These are phyloP conservation scores for Schizothecium vesticola DNA, from an alignment of 495 filamentous ascomycete genomes.

Conservation along the genomic window DNA sequence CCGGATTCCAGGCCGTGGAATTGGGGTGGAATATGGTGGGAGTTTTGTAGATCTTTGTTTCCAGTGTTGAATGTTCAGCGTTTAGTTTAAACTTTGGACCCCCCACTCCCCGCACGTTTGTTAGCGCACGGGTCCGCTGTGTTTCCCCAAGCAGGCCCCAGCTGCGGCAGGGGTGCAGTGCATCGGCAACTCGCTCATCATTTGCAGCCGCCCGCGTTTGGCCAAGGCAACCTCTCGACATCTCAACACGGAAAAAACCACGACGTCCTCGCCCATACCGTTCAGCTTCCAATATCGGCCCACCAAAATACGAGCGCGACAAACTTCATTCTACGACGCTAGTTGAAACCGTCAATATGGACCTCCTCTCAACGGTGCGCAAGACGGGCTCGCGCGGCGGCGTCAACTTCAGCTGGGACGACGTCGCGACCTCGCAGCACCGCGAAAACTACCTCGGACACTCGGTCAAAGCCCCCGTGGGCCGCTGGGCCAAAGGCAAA, in stretches of 20 bases:
- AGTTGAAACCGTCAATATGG: constrained; percentile 55
- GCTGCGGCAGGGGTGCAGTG: background rate
- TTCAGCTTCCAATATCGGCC: background rate
- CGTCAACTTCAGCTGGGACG: constrained; percentile 92
- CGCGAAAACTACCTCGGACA: constrained; percentile 98
- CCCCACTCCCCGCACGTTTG: background rate
- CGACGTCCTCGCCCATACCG: background rate
- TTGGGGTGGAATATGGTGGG: no score
- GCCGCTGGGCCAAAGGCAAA: constrained; percentile 87
- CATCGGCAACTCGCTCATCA: background rate
- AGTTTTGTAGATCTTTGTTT: no score
- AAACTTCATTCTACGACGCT: background rate
- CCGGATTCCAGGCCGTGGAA: background rate
- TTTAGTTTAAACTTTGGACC: background rate
- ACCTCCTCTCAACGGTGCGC: constrained; percentile 85
- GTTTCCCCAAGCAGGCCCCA: background rate
- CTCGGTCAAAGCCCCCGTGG: constrained; percentile 90
- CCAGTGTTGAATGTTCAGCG: background rate
- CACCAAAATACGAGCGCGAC: background rate
- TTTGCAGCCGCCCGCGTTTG: background rate
- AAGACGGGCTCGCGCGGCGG: constrained; percentile 94
- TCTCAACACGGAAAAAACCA: background rate
- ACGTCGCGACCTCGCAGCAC: constrained; percentile 78
- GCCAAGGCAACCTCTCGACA: background rate
- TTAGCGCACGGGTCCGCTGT: background rate